These are phyloP conservation scores for Kazachstania psychrophila DNA, from an alignment of 805 yeast species.

Conservation along the genomic window DNA sequence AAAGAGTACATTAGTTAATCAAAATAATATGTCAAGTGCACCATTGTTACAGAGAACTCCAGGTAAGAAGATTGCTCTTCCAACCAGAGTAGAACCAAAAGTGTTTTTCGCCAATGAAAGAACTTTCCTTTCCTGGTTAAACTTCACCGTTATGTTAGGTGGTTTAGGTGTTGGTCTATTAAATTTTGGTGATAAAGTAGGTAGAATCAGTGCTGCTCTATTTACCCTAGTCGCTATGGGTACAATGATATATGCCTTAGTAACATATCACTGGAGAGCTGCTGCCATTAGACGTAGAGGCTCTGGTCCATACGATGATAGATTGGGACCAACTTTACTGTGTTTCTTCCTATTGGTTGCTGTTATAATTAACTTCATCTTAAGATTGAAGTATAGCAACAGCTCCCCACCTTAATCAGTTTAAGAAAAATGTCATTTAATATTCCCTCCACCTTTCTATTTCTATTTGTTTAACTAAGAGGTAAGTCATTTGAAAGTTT, in stretches of 20 bases:
- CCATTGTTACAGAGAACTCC: conserved; percentile 68
- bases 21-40: conserved; percentile 44
- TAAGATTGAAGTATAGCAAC: conserved; percentile 40
- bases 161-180: conserved; percentile 92
- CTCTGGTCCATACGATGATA: conserved; percentile 97
- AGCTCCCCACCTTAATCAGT: too few species aligned
- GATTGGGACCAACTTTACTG: conserved; percentile 96
- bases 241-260: conserved; percentile 91
- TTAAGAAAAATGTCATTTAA: too few species aligned
- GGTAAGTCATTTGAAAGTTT: too few species aligned
- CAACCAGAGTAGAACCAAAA: conserved; percentile 97
- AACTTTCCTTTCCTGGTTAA: conserved; percentile 95
- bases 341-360: conserved; percentile 90
- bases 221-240: conserved; percentile 96
- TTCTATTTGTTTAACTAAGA: too few species aligned
- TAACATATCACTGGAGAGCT: conserved; percentile 99
- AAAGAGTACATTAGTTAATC: too few species aligned
- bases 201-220: conserved; percentile 85
- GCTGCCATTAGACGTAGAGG: conserved; percentile 97
- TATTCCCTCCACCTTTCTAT: too few species aligned
- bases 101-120: conserved; percentile 98
- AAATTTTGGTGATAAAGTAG: conserved; percentile 91
- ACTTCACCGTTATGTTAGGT: conserved; percentile 96
- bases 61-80: conserved; percentile 90
- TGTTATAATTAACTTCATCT: conserved; percentile 82